Percentiles rank a stretch among this genome's conserved stretches.
phyloP scores from a whole-genome alignment of 495 filamentous ascomycete genomes.

The Cairneyella variabilis region DNA sequence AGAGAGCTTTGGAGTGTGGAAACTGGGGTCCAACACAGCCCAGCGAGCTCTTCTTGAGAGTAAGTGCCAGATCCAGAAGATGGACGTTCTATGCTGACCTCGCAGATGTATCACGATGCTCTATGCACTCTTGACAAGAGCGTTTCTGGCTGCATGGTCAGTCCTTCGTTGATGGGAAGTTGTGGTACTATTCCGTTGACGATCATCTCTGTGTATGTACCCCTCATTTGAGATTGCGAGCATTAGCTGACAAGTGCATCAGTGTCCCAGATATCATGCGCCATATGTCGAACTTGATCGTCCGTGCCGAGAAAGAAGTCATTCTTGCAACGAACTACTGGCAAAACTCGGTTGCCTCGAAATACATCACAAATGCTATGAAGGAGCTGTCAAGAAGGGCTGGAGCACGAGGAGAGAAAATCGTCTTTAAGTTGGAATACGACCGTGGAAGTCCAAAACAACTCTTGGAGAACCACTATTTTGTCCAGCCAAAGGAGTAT shows the following conservation, averaged over 20 bases:
- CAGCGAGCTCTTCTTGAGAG: slow-evolving; percentile 62
- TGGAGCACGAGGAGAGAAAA: slow-evolving; percentile 49
- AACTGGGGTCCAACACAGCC: slow-evolving; percentile 62
- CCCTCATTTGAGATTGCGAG: not conserved
- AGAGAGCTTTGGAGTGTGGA: slow-evolving; percentile 55
- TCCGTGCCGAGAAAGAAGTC: slow-evolving; percentile 66
- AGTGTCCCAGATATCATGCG: slow-evolving; percentile 64
- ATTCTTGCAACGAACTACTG: slow-evolving; percentile 74
- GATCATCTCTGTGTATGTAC: slow-evolving; percentile 55
- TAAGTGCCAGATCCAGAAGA: no score
- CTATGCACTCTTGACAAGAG: slow-evolving; percentile 56
- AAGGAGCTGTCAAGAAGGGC: slow-evolving; percentile 63
- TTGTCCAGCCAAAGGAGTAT: slow-evolving; percentile 54
- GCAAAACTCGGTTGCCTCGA: slow-evolving; percentile 62
- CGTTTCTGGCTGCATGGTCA: slow-evolving; percentile 53
- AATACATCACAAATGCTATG: slow-evolving; percentile 63
- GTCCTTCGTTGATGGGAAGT: slow-evolving; percentile 67
- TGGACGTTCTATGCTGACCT: no score
- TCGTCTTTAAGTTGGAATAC: slow-evolving; percentile 72
- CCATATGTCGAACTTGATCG: slow-evolving; percentile 74
- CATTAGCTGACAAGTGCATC: not conserved
- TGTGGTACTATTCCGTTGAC: slow-evolving; percentile 63
- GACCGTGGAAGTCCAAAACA: slow-evolving; percentile 66
- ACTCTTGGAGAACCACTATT: slow-evolving; percentile 57
- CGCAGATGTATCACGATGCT: slow-evolving; percentile 62